Evolutionary conservation across 768 basidiomycete genomes (phyloP).

Genomic region (Steccherinum ochraceum): DNA sequence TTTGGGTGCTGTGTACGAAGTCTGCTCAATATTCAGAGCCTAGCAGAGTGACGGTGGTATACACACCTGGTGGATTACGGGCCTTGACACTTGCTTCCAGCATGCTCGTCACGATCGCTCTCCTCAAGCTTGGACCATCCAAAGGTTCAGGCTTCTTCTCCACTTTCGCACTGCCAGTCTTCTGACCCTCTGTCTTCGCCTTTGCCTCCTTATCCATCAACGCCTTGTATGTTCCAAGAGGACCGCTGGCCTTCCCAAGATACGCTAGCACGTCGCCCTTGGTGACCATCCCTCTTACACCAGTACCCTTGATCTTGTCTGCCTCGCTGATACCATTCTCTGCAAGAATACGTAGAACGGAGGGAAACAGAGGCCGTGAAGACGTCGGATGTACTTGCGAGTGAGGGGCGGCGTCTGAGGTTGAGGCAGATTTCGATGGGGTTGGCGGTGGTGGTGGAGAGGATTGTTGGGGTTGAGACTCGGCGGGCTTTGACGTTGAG

Average conservation of each 20-base stretch:
- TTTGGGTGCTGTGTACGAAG: conserved; percentile 29
- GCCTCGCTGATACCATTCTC: conserved; percentile 53
- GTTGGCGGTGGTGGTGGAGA: conserved; percentile 17
- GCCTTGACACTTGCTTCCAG: conserved; percentile 48
- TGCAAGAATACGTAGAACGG: conserved; percentile 76
- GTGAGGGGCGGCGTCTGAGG: conserved; percentile 2
- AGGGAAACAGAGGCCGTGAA: conserved; percentile 80
- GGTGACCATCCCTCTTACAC: conserved; percentile 88
- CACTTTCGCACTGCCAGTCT: conserved; percentile 27
- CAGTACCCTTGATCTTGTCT: conserved; percentile 78
- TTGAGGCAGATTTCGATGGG: conserved; percentile 13
- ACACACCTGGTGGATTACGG: conserved; percentile 36
- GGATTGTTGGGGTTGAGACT: conserved; percentile 27
- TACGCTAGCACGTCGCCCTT: conserved; percentile 91
- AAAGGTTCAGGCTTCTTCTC: conserved; percentile 34
- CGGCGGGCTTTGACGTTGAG: conserved; percentile 7
- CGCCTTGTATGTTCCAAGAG: conserved; percentile 68
- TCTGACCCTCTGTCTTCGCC: conserved; percentile 28
- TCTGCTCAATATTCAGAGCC: conserved; percentile 1
- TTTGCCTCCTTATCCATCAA: conserved; percentile 25
- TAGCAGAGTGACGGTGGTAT: not conserved
- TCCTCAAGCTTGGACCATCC: conserved; percentile 60
- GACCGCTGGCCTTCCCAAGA: conserved; percentile 76
- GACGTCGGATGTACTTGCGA: conserved; percentile 35
- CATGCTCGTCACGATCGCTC: conserved; percentile 57